Base-by-base conservation (phyloP, 768 basidiomycete genomes). In the Naganishia randhawae region DNA sequence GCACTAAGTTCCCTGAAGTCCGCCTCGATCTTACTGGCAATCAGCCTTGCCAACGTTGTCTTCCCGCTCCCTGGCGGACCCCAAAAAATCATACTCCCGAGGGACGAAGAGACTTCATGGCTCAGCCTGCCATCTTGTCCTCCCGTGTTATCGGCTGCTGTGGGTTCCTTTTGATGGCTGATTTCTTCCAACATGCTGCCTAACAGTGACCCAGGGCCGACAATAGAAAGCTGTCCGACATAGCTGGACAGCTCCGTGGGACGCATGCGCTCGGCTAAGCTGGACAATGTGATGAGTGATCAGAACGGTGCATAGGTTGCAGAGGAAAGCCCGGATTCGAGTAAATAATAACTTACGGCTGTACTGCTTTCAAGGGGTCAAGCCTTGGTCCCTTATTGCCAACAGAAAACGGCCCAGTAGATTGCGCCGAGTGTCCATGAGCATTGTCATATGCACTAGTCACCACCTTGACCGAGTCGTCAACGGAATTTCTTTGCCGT, bases 1-100 rank as follows among this genome's bases (percentile, higher is more conserved):
- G 89, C 89, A 74, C 87, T 88, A 25, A 91, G 79, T 73, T 92
- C 91, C 71, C 86, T 89, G 76, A 90, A 89, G 13, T 84, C 80
- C 16, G 85, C 84, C 71, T 86, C 81, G 0, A 85, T 83, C 61
- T 83, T 82, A 50, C 81, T 82, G 0, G 89, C 88, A 10, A 92
- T 81, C 29, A 93, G 76, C 70, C 89, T 82, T 0, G 89, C 89
- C 33, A 92, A 79, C 0, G 89, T 91, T 1, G 80, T 81, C 69
- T 81, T 81, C 2, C 81, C 77, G 16, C 74, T 75, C 27, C 81
- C 72, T 35, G 77, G 79, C 4, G 79, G 79, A 7, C 78, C 76
- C 78, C 80, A 79, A 22, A 79, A 71, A 1, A 80, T 70, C 64
- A 74, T 76, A 69, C 86, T 87, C 11, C 87, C 78, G 0, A 81